A percentile compares a stretch with the other conserved stretches of the same genome.
phyloP scores from a whole-genome alignment of 2,329 filamentous ascomycete genomes.

The Zasmidium angulare region DNA sequence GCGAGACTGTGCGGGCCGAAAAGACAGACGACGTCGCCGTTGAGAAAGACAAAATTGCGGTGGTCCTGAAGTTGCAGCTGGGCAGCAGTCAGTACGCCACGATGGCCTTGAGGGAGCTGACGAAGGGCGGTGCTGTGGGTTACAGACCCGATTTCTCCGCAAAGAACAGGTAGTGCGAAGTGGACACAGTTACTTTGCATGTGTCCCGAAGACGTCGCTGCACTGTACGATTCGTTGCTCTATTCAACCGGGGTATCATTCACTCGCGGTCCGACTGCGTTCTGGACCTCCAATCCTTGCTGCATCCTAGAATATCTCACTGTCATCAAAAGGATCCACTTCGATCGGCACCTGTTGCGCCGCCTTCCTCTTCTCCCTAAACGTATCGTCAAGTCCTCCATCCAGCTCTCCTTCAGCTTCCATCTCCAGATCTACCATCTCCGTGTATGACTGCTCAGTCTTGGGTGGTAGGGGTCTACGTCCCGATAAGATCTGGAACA shows the following conservation, averaged over 20 bases:
- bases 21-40: constrained; percentile 18
- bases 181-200: too few species aligned
- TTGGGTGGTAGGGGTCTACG: constrained; percentile 42
- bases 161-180: background rate
- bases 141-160: constrained; percentile 63
- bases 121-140: constrained; percentile 63
- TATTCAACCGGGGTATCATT: background rate
- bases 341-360: constrained; percentile 3
- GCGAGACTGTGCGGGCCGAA: constrained; percentile 23
- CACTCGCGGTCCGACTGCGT: too few species aligned
- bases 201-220: background rate
- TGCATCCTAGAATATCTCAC: constrained; percentile 32
- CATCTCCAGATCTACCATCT: constrained; percentile 33
- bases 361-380: constrained; percentile 36
- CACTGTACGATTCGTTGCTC: background rate
- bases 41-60: constrained; percentile 57
- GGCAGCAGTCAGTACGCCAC: constrained; percentile 82
- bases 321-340: constrained; percentile 35
- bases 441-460: constrained; percentile 31
- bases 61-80: constrained; percentile 72
- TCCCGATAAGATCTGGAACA: constrained; percentile 50
- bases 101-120: constrained; percentile 76
- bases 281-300: background rate
- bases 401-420: constrained; percentile 25
- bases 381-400: constrained; percentile 45